A percentile compares a stretch with the other conserved stretches of the same genome.
These are phyloP conservation scores for Exsudoporus floridanus DNA, from an alignment of 1,284 basidiomycete species.

Conservation along the genomic window DNA sequence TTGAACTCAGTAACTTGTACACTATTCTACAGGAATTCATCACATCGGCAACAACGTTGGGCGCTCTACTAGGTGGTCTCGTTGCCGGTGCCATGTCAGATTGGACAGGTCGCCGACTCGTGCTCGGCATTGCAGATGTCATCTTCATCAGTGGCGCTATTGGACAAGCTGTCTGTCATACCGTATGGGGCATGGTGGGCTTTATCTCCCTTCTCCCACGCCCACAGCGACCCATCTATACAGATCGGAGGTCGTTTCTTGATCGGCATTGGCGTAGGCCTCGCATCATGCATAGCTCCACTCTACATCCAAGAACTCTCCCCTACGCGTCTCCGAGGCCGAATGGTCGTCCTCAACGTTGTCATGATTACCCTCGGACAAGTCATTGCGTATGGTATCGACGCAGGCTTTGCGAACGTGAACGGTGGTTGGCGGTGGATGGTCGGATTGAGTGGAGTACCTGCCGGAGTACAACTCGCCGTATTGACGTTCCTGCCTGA, in stretches of 20 bases:
- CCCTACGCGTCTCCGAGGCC: constrained; percentile 71
- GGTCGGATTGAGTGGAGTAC: constrained; percentile 73
- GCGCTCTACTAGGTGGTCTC: constrained; percentile 74
- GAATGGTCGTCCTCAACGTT: constrained; percentile 72
- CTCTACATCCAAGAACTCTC: constrained; percentile 84
- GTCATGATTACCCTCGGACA: constrained; percentile 72
- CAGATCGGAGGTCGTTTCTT: constrained; percentile 75
- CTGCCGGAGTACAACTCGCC: constrained; percentile 63
- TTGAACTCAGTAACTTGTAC: background rate
- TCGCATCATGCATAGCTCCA: constrained; percentile 79
- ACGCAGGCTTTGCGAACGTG: constrained; percentile 67
- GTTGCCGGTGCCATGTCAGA: constrained; percentile 71
- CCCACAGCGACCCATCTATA: background rate
- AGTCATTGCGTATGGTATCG: constrained; percentile 76
- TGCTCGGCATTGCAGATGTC: constrained; percentile 69
- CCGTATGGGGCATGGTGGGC: constrained; percentile 67
- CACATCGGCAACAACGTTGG: constrained; percentile 78
- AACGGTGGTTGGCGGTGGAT: constrained; percentile 79
- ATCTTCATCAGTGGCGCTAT: constrained; percentile 78
- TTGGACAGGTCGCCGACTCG: constrained; percentile 65
- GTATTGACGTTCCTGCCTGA: constrained; percentile 72
- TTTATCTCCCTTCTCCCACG: background rate
- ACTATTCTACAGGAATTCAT: constrained; percentile 65
- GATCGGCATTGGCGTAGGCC: constrained; percentile 66
- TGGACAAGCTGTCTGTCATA: constrained; percentile 63